Evolutionary conservation across 305 asterid species (phyloP).

Genomic region (Rubia occidens): DNA sequence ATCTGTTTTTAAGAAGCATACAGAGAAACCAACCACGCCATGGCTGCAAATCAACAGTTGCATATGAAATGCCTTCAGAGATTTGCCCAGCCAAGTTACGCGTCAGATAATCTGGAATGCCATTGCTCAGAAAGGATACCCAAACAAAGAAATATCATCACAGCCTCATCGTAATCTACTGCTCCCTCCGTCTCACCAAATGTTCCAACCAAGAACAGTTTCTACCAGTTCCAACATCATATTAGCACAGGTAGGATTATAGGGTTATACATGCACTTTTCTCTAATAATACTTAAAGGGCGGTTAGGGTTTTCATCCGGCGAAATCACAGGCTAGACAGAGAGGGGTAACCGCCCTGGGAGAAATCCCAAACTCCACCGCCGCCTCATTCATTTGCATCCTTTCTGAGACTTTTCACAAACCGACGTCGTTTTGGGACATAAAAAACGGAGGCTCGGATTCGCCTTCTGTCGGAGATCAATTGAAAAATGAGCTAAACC

Average conservation of each 20-base stretch:
- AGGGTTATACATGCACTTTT: too few species aligned
- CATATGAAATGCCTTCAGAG: conserved; percentile 11
- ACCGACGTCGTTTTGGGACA: not conserved
- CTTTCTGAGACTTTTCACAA: not conserved
- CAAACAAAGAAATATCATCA: conserved; percentile 16
- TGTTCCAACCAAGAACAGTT: not conserved
- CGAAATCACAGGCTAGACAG: conserved; percentile 22
- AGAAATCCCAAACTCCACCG: conserved; percentile 19
- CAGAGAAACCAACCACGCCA: conserved; percentile 16
- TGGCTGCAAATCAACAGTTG: conserved; percentile 26
- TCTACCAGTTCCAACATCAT: too few species aligned
- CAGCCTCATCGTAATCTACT: conserved; percentile 13
- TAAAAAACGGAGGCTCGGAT: conserved; percentile 12
- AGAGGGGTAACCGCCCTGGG: conserved; percentile 36
- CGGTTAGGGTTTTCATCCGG: not conserved
- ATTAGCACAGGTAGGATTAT: too few species aligned
- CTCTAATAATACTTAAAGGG: conserved; percentile 1
- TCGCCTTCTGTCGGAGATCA: conserved; percentile 15
- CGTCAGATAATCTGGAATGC: conserved; percentile 10
- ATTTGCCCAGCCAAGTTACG: conserved; percentile 28
- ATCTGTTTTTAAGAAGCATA: conserved; percentile 4
- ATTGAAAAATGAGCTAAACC: not conserved
- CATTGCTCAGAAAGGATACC: conserved; percentile 18
- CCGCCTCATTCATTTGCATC: not conserved
- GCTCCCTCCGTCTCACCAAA: not conserved